Evolutionary conservation across 2,329 filamentous ascomycete species (phyloP).

Genomic region (Penicillium sp.): DNA sequence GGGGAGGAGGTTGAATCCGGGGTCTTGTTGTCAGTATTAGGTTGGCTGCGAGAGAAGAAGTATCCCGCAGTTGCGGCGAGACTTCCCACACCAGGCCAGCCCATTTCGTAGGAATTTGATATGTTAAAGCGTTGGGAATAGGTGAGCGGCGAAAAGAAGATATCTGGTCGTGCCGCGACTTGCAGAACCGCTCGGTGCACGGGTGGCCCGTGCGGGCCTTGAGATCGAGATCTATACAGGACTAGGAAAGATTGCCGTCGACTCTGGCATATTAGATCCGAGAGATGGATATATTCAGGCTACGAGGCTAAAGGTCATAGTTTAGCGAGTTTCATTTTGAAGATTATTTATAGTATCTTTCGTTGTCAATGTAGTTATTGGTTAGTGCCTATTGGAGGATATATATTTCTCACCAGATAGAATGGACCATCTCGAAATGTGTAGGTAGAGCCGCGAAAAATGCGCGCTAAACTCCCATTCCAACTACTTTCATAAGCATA

Average conservation of each 20-base stretch:
- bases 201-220: constrained; percentile 27
- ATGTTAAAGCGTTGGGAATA: constrained; percentile 3
- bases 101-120: constrained; percentile 43
- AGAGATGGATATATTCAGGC: too few species aligned
- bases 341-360: not conserved
- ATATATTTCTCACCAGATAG: not conserved
- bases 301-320: not conserved
- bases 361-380: not conserved
- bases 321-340: not conserved
- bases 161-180: constrained; percentile 1
- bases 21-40: constrained; percentile 42
- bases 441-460: not conserved
- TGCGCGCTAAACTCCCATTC: not conserved
- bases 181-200: constrained; percentile 18
- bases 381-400: not conserved
- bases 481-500: not conserved
- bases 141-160: not conserved
- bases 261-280: too few species aligned
- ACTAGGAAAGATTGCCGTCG: not conserved
- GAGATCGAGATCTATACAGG: not conserved
- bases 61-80: constrained; percentile 49
- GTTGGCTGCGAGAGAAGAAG: constrained; percentile 49
- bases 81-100: constrained; percentile 48
- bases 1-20: constrained; percentile 20
- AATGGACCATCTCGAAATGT: too few species aligned